Evolutionary conservation across 106 monocot species (phyloP).

Genomic region (Gastrodia elata): DNA sequence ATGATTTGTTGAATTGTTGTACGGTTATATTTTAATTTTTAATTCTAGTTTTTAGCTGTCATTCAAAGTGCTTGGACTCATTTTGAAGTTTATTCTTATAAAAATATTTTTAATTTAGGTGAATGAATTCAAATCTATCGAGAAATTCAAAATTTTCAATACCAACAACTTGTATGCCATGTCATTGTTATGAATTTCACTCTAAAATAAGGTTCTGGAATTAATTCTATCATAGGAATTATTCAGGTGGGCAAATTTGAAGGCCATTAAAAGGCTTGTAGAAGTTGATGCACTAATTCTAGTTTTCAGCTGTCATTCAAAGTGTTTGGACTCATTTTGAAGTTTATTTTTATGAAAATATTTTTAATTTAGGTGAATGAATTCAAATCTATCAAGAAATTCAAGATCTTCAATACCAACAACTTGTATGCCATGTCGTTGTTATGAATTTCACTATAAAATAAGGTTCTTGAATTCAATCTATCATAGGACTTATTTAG

Average conservation of each 20-base stretch:
- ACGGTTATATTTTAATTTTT: not conserved
- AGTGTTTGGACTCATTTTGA: no score
- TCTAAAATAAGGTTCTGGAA: not conserved
- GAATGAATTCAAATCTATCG: slow-evolving; percentile 95
- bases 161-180: slow-evolving; percentile 87
- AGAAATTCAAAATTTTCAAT: slow-evolving; percentile 99
- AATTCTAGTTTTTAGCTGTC: not conserved
- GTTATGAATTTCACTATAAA: slow-evolving; percentile 4
- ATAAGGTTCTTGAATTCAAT: not conserved
- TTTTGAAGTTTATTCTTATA: slow-evolving; percentile 2
- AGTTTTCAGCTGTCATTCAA: no score
- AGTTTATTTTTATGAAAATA: no score
- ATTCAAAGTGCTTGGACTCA: not conserved
- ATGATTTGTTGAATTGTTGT: slow-evolving; percentile 26
- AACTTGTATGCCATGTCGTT: slow-evolving; percentile 54
- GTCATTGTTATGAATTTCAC: not conserved
- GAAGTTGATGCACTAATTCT: slow-evolving; percentile 80
- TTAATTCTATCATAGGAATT: not conserved
- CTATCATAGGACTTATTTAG: slow-evolving; percentile 15
- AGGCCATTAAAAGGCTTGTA: slow-evolving; percentile 89
- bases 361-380: no score
- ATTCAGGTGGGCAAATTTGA: slow-evolving; percentile 87
- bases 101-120: slow-evolving; percentile 44
- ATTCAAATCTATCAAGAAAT: no score
- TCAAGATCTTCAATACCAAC: slow-evolving; percentile 99